Evolutionary conservation across 495 filamentous ascomycete genomes (phyloP), one percentile per base, ranked within the genome.

Genomic region (Penicillium coprophilum): DNA sequence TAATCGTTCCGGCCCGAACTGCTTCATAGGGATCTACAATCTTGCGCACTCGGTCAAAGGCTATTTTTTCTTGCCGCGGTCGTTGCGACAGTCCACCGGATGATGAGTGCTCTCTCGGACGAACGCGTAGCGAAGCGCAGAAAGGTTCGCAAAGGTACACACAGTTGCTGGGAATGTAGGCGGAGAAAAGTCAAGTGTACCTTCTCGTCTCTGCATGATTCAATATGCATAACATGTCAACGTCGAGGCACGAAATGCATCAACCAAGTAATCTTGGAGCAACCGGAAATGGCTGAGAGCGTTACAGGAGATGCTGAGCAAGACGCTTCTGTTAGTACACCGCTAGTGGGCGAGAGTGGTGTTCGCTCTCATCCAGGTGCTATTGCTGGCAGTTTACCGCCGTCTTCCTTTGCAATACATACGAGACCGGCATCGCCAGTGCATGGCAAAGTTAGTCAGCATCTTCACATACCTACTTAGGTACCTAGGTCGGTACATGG

Each of bases 121-220:
- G 43, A 34, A 56, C n/a, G 17, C 32, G 31, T 5, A 30, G 10
- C 32, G 9, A 70, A 66, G 60, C 63, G 68, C 12, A 65, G 71
- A 41, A 72, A 72, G 54, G 41, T 76, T 27, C 70, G 72, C 17
- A 72, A 73, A 62, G 72, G 72, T 36, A 74, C 72, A 9, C 60
- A 64, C 17, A 71, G 69, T 44, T 75, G 70, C 65, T 73, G 71
- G 71, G 71, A 72, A 38, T 75, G 74, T 56, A 74, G 70, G 55
- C 64, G 67, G 21, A 64, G 73, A 9, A 77, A 77, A 46, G 66
- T 71, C 23, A 63, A 65, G 12, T 74, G 69, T 46, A 67, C 59
- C 24, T 70, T 79, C 52, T 58, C 61, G 24, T 34, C 59, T 19
- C 40, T 47, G 6, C 50, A 63, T 5, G 67, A 74, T 28, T 43